Conservation (phyloP, 495 filamentous ascomycete species). For the Neurospora sp. region DNA sequence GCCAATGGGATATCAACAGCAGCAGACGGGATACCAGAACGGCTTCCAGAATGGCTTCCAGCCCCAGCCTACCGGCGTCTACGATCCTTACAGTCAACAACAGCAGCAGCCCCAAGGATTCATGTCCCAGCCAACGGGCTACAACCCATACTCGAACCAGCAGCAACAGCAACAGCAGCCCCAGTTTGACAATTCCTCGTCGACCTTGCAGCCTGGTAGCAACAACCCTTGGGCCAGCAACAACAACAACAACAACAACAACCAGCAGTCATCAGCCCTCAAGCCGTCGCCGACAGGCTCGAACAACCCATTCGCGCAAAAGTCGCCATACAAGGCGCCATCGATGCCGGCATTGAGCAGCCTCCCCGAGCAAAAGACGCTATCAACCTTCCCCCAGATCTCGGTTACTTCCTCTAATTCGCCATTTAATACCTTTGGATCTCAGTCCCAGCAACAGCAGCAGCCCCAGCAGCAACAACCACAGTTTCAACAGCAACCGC, state of each 20-base stretch:
- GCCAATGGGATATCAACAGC: slow-evolving; percentile 39
- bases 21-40: slow-evolving; percentile 55
- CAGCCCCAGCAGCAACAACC: slow-evolving; percentile 15
- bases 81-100: slow-evolving; percentile 39
- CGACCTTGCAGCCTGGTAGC: slow-evolving; percentile 56
- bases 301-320: slow-evolving; percentile 85
- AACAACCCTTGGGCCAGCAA: slow-evolving; percentile 73
- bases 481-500: slow-evolving; percentile 30
- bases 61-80: slow-evolving; percentile 23
- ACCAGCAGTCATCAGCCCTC: slow-evolving; percentile 29
- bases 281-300: slow-evolving; percentile 73
- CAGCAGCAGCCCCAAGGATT: slow-evolving; percentile 49
- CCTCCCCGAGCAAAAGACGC: slow-evolving; percentile 60
- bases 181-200: slow-evolving; percentile 38
- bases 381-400: slow-evolving; percentile 33
- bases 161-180: slow-evolving; percentile 40
- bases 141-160: slow-evolving; percentile 63
- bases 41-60: slow-evolving; percentile 39
- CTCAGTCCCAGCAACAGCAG: slow-evolving; percentile 19
- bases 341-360: slow-evolving; percentile 57
- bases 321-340: slow-evolving; percentile 36
- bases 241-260: slow-evolving; percentile 42
- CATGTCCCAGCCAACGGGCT: slow-evolving; percentile 66
- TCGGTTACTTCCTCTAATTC: slow-evolving; percentile 4
- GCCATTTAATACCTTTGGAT: slow-evolving; percentile 2